Percentiles rank a stretch among this genome's conserved stretches.
These are phyloP conservation scores for Plasmopara halstedii DNA, from an alignment of 352 stramenopile species.

Conservation along the genomic window DNA sequence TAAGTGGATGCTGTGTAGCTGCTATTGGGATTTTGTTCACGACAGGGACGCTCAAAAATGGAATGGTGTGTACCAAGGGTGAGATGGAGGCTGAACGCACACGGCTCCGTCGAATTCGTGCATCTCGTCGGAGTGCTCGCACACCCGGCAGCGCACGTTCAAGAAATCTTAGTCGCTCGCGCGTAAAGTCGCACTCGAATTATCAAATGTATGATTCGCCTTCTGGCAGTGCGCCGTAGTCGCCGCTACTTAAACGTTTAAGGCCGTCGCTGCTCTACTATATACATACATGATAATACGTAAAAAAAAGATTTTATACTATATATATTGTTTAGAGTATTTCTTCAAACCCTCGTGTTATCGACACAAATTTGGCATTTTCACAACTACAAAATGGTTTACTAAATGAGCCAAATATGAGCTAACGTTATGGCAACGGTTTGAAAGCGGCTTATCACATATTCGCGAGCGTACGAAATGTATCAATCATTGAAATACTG, in stretches of 20 bases:
- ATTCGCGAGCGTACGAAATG: too few species aligned
- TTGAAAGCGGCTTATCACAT: too few species aligned
- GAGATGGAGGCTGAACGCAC: conserved; percentile 49
- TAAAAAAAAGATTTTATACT: neutral
- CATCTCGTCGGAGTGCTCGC: conserved; percentile 41
- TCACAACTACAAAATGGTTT: too few species aligned
- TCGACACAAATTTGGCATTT: too few species aligned
- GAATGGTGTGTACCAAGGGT: conserved; percentile 61
- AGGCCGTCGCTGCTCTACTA: neutral
- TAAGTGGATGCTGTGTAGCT: conserved; percentile 39
- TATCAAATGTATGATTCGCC: conserved; percentile 65
- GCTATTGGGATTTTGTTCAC: conserved; percentile 39
- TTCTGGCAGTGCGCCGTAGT: conserved; percentile 37
- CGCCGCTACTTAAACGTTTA: neutral
- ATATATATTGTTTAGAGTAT: too few species aligned
- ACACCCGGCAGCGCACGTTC: conserved; percentile 51
- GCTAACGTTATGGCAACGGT: too few species aligned
- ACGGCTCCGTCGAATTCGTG: conserved; percentile 38
- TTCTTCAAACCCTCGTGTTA: too few species aligned
- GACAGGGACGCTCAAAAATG: conserved; percentile 49
- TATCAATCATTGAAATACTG: too few species aligned
- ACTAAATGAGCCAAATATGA: too few species aligned
- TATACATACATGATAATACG: neutral
- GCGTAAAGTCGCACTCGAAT: conserved; percentile 59
- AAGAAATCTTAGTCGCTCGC: conserved; percentile 58